phyloP scores from a whole-genome alignment of 2,329 filamentous ascomycete genomes.

The Rutstroemia sp. region DNA sequence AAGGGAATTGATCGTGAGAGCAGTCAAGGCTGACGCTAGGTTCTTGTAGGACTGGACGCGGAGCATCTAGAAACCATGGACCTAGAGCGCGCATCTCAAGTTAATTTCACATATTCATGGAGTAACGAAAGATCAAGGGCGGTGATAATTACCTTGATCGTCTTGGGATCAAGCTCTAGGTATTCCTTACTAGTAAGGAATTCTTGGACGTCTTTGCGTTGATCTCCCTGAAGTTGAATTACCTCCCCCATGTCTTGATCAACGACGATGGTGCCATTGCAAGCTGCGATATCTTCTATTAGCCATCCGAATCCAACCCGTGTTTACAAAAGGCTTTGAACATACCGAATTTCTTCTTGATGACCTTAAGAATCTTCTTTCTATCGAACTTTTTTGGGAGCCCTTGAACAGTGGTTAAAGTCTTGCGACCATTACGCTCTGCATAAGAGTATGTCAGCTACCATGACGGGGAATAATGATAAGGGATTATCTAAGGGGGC shows the following conservation, averaged over 20 bases:
- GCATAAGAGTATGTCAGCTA: conserved; percentile 34
- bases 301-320: neutral
- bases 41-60: neutral
- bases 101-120: neutral
- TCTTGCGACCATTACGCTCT: conserved; percentile 99
- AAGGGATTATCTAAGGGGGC: neutral
- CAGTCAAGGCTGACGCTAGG: neutral
- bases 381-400: conserved; percentile 98
- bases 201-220: conserved; percentile 97
- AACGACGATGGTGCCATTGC: conserved; percentile 99
- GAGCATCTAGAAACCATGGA: conserved; percentile 54
- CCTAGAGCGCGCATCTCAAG: conserved; percentile 27
- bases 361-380: conserved; percentile 99
- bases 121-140: neutral
- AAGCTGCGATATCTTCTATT: conserved; percentile 48
- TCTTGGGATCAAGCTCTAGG: conserved; percentile 89
- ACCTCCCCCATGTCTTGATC: conserved; percentile 98
- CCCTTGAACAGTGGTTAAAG: conserved; percentile 98
- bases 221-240: conserved; percentile 98
- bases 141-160: conserved; percentile 68
- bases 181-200: conserved; percentile 95
- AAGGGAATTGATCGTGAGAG: neutral
- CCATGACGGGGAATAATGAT: neutral
- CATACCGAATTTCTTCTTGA: conserved; percentile 98
- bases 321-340: conserved; percentile 7